phyloP scores from a whole-genome alignment of 495 filamentous ascomycete genomes.

The Podospora fimiseda region DNA sequence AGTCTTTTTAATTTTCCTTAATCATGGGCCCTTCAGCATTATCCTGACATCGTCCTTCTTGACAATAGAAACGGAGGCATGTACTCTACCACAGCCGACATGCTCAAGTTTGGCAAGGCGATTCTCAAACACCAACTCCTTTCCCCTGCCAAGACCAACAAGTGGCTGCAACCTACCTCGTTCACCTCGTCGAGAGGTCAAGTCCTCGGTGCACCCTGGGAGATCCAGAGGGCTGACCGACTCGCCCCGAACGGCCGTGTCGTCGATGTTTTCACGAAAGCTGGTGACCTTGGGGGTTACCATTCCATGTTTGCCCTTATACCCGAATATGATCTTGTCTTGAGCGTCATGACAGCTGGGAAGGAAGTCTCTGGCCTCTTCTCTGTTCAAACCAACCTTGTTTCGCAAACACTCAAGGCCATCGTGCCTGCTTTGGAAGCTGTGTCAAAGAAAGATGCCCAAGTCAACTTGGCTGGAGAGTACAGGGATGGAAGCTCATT shows the following conservation, averaged over 20 bases:
- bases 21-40: neutral
- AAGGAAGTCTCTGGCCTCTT: neutral
- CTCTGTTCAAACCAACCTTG: neutral
- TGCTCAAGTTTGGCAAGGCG: neutral
- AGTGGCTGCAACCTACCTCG: neutral
- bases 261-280: neutral
- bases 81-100: conserved; percentile 1
- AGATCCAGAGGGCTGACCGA: neutral
- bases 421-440: neutral
- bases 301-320: neutral
- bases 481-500: neutral
- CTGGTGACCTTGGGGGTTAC: neutral
- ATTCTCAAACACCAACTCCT: neutral
- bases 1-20: neutral
- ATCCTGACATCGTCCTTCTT: neutral
- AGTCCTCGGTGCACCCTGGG: conserved; percentile 1
- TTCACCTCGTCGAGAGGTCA: conserved; percentile 3
- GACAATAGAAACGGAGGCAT: neutral
- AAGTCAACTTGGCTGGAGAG: neutral
- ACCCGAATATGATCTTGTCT: neutral
- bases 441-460: neutral
- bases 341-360: conserved; percentile 2
- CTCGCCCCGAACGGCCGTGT: neutral
- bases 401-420: neutral
- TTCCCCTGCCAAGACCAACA: neutral